Percentiles rank a stretch among this genome's conserved stretches.
phyloP scores from a whole-genome alignment of 345 rosid species.

The Arabis hirsuta region DNA sequence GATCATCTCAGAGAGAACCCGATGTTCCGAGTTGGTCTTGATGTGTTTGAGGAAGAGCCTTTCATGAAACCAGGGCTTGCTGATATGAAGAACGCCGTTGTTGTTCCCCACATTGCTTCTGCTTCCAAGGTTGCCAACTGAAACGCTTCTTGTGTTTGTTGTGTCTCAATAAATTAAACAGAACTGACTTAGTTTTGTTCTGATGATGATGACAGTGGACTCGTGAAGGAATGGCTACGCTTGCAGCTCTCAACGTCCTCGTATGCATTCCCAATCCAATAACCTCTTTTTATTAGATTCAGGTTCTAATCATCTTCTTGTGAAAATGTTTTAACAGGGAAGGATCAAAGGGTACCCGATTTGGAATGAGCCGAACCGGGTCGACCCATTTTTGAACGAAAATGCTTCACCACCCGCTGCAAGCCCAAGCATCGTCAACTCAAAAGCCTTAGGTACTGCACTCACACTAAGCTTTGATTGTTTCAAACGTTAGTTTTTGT shows the following conservation, averaged over 20 bases:
- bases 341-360: constrained; percentile 88
- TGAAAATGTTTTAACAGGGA: constrained; percentile 57
- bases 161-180: neutral
- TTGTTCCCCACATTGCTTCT: constrained; percentile 97
- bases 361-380: constrained; percentile 77
- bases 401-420: constrained; percentile 83
- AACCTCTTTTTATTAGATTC: neutral
- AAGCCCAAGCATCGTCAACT: constrained; percentile 85
- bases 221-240: constrained; percentile 98
- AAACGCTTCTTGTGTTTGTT: constrained; percentile 18
- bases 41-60: constrained; percentile 99
- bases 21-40: constrained; percentile 97
- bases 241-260: constrained; percentile 90
- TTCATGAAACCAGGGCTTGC: constrained; percentile 97
- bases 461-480: neutral
- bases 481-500: neutral
- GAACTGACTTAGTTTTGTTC: neutral
- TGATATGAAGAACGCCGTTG: constrained; percentile 86
- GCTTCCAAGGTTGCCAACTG: constrained; percentile 83
- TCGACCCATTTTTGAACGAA: constrained; percentile 82
- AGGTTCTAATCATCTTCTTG: neutral
- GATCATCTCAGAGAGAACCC: constrained; percentile 87
- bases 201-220: constrained; percentile 71
- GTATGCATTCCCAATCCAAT: constrained; percentile 48
- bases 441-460: constrained; percentile 70